Evolutionary conservation across 805 yeast genomes (phyloP).

Genomic region (Monosporozyma aerobia): DNA sequence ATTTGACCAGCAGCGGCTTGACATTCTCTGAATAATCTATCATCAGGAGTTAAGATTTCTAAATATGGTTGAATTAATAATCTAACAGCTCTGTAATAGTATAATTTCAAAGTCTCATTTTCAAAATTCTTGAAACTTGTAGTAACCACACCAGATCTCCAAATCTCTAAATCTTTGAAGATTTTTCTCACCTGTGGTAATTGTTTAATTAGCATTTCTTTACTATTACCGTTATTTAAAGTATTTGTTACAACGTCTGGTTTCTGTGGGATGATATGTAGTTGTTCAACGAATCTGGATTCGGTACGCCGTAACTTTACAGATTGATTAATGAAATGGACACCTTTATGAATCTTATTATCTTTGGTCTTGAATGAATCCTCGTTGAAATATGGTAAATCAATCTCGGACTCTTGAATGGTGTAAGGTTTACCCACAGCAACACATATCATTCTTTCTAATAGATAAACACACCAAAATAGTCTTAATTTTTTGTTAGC

Average conservation of each 20-base stretch:
- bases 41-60: constrained; percentile 52
- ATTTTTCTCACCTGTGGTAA: constrained; percentile 43
- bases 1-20: constrained; percentile 67
- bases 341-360: constrained; percentile 26
- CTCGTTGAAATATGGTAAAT: constrained; percentile 42
- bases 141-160: constrained; percentile 41
- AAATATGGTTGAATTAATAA: constrained; percentile 55
- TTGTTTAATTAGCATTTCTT: constrained; percentile 29
- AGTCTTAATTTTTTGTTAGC: constrained; percentile 40
- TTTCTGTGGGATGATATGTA: constrained; percentile 32
- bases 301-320: constrained; percentile 51
- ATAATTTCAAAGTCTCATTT: constrained; percentile 48
- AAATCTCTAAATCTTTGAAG: constrained; percentile 46
- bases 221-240: constrained; percentile 4
- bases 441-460: constrained; percentile 53
- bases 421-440: constrained; percentile 53
- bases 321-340: constrained; percentile 47
- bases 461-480: constrained; percentile 57
- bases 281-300: constrained; percentile 46
- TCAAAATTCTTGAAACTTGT: constrained; percentile 38
- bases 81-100: constrained; percentile 53
- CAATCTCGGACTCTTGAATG: constrained; percentile 42
- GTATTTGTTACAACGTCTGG: not conserved
- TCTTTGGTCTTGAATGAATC: constrained; percentile 27
- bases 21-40: constrained; percentile 52